Evolutionary conservation across 768 basidiomycete genomes (phyloP).

Genomic region (Termitomyces titanicus): DNA sequence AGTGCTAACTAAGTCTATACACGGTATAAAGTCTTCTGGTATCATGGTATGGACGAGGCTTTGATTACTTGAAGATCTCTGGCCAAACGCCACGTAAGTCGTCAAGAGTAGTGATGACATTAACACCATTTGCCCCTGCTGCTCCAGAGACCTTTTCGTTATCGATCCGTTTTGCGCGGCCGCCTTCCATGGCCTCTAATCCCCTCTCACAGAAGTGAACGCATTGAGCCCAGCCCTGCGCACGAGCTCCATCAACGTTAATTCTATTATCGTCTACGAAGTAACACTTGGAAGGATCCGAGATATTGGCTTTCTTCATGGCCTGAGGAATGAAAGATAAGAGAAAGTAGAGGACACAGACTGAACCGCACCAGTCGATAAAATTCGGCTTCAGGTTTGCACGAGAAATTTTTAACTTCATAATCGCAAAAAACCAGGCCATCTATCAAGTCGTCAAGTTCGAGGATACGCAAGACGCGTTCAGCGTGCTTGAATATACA

Average conservation of each 20-base stretch:
- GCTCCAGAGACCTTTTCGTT: conserved; percentile 30
- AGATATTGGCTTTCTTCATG: conserved; percentile 53
- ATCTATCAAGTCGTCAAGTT: conserved; percentile 69
- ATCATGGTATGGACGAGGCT: conserved; percentile 5
- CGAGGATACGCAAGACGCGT: conserved; percentile 72
- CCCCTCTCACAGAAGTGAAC: conserved; percentile 77
- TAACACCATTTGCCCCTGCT: conserved; percentile 40
- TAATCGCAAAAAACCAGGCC: conserved; percentile 83
- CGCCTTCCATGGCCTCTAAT: conserved; percentile 60
- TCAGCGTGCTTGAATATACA: conserved; percentile 61
- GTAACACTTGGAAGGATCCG: conserved; percentile 66
- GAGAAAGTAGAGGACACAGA: not conserved
- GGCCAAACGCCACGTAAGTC: conserved; percentile 71
- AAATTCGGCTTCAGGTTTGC: conserved; percentile 78
- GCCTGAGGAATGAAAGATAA: conserved; percentile 42
- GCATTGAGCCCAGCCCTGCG: conserved; percentile 67
- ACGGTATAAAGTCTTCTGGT: conserved; percentile 7
- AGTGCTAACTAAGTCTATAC: not conserved
- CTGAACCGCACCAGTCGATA: conserved; percentile 53
- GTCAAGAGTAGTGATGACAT: conserved; percentile 54
- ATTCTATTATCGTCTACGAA: conserved; percentile 76
- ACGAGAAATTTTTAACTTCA: conserved; percentile 56
- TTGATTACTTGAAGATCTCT: conserved; percentile 61
- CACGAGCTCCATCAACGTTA: conserved; percentile 66
- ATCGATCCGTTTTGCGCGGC: conserved; percentile 46